Conservation (phyloP, 2,329 filamentous ascomycete genomes). For the Sclerotinia nivalis region DNA sequence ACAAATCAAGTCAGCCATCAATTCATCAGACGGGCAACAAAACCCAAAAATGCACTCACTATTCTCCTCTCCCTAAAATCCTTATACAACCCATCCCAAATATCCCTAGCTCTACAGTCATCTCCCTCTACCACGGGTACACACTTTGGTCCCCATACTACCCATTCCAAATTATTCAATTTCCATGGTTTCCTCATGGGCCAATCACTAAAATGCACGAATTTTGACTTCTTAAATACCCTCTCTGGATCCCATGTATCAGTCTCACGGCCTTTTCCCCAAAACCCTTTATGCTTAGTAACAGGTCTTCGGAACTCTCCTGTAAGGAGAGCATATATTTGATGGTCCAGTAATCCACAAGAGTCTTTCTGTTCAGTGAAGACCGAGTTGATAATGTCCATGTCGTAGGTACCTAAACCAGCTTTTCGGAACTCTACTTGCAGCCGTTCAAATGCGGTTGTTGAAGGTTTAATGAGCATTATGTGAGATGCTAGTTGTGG, state of each 20-base stretch:
- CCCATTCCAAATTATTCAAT: constrained; percentile 33
- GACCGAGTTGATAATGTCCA: constrained; percentile 53
- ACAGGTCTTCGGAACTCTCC: constrained; percentile 54
- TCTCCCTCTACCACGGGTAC: constrained; percentile 22
- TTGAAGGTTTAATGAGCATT: constrained; percentile 57
- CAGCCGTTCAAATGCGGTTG: constrained; percentile 50
- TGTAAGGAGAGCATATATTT: constrained; percentile 55
- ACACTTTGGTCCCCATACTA: constrained; percentile 30
- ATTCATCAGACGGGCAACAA: not conserved
- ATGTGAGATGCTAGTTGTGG: constrained; percentile 55
- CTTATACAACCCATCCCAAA: constrained; percentile 36
- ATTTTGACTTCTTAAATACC: constrained; percentile 52
- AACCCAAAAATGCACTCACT: constrained; percentile 21
- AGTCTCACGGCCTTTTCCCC: constrained; percentile 45
- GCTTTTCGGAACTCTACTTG: constrained; percentile 35
- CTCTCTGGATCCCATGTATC: constrained; percentile 53
- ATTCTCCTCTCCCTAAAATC: constrained; percentile 34
- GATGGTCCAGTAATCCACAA: constrained; percentile 55
- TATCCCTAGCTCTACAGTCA: constrained; percentile 34
- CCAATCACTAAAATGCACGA: constrained; percentile 62
- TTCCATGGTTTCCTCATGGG: constrained; percentile 61
- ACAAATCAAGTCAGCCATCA: not conserved
- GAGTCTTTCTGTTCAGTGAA: constrained; percentile 42
- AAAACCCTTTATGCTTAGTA: constrained; percentile 50
- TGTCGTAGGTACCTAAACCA: constrained; percentile 49